Evolutionary conservation across 1,139 yeast genomes (phyloP).

Genomic region (Debaryomyces coudertii): DNA sequence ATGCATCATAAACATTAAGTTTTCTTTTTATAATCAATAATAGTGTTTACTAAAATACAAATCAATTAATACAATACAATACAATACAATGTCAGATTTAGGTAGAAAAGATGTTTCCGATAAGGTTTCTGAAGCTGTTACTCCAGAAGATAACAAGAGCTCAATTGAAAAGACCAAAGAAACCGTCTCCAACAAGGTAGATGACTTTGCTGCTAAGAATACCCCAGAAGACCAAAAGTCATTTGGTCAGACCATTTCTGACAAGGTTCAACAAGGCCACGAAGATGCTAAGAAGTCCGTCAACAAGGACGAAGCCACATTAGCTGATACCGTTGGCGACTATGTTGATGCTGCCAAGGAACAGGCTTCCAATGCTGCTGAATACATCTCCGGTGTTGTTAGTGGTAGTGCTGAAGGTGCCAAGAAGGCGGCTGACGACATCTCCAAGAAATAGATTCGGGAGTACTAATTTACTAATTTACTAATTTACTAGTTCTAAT

Average conservation of each 20-base stretch:
- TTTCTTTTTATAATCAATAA: neutral
- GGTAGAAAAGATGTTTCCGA: slow-evolving; percentile 78
- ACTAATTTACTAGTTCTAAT: neutral
- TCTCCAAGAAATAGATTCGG: slow-evolving; percentile 26
- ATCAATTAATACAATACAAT: neutral
- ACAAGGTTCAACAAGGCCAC: slow-evolving; percentile 51
- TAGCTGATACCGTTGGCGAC: slow-evolving; percentile 59
- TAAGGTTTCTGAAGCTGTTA: slow-evolving; percentile 66
- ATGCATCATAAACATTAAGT: neutral
- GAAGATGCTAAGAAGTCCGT: slow-evolving; percentile 50
- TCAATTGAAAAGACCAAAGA: slow-evolving; percentile 72
- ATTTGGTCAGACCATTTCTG: slow-evolving; percentile 65
- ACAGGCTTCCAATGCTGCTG: slow-evolving; percentile 61
- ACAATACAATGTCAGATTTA: slow-evolving; percentile 61
- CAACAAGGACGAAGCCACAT: slow-evolving; percentile 34
- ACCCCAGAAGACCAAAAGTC: slow-evolving; percentile 73
- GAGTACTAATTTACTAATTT: neutral
- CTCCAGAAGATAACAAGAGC: slow-evolving; percentile 75
- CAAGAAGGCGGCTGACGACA: slow-evolving; percentile 44
- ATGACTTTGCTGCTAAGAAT: slow-evolving; percentile 59
- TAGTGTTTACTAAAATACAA: neutral
- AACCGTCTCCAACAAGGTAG: slow-evolving; percentile 63
- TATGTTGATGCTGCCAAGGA: slow-evolving; percentile 67
- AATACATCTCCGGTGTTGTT: slow-evolving; percentile 58
- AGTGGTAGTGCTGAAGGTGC: slow-evolving; percentile 66